These are phyloP conservation scores for Penicillium brasilianum DNA, from an alignment of 2,329 filamentous ascomycete species.

Conservation along the genomic window DNA sequence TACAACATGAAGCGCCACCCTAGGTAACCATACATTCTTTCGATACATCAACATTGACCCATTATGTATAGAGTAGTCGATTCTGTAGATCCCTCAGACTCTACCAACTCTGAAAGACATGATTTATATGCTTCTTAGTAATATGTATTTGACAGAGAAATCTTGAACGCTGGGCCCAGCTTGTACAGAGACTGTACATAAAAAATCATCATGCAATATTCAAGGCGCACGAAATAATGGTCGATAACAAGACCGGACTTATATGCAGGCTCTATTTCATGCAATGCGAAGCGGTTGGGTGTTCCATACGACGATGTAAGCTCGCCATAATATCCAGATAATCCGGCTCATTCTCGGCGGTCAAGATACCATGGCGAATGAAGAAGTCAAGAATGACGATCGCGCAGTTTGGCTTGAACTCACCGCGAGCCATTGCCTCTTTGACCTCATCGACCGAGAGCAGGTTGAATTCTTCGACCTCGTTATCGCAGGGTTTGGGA, in stretches of 20 bases:
- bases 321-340: conserved; percentile 38
- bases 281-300: conserved; percentile 24
- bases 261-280: conserved; percentile 15
- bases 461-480: conserved; percentile 39
- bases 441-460: conserved; percentile 34
- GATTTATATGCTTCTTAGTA: background rate
- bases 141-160: background rate
- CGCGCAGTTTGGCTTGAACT: conserved; percentile 41
- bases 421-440: conserved; percentile 29
- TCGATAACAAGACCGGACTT: background rate
- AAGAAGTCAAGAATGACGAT: conserved; percentile 42
- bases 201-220: background rate
- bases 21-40: no score
- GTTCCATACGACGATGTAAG: conserved; percentile 36
- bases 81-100: no score
- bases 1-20: no score
- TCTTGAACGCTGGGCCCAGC: background rate
- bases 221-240: background rate
- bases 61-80: no score
- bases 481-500: conserved; percentile 34
- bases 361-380: conserved; percentile 40
- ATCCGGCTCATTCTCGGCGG: conserved; percentile 33
- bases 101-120: background rate
- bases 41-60: no score
- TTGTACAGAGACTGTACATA: background rate